Conservation (phyloP, 495 filamentous ascomycete genomes). For the Beverwykella pulmonaria region DNA sequence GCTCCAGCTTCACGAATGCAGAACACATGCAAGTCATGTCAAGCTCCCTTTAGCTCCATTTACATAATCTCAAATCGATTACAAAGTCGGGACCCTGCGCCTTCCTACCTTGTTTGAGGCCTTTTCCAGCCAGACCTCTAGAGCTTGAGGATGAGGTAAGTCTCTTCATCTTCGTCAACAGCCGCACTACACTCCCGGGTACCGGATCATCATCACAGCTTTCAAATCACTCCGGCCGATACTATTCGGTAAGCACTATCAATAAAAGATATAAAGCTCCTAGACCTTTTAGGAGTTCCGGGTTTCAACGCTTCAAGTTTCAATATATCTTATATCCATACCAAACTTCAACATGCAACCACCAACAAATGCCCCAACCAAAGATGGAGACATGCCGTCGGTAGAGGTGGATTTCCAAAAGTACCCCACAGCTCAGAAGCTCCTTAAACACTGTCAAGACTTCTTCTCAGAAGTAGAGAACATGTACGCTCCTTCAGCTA, state of each 20-base stretch:
- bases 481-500: conserved; percentile 41
- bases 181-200: not conserved
- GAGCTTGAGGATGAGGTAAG: not conserved
- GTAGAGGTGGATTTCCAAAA: conserved; percentile 30
- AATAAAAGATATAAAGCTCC: not conserved
- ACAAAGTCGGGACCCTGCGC: not conserved
- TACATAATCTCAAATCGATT: not conserved
- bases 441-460: conserved; percentile 45
- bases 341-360: not conserved
- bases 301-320: not conserved
- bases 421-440: conserved; percentile 48
- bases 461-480: conserved; percentile 52
- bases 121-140: not conserved
- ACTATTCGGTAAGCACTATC: not conserved
- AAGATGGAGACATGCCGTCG: not conserved
- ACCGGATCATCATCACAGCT: not conserved
- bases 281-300: too few species aligned
- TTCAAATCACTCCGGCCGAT: not conserved
- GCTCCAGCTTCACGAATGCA: not conserved
- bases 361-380: not conserved
- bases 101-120: not conserved
- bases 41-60: not conserved
- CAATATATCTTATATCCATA: not conserved
- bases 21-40: not conserved
- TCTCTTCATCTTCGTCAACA: not conserved